Evolutionary conservation across 2,329 filamentous ascomycete genomes (phyloP), one percentile per base, ranked within the genome.

Genomic region (Chaetomium olivaceum): DNA sequence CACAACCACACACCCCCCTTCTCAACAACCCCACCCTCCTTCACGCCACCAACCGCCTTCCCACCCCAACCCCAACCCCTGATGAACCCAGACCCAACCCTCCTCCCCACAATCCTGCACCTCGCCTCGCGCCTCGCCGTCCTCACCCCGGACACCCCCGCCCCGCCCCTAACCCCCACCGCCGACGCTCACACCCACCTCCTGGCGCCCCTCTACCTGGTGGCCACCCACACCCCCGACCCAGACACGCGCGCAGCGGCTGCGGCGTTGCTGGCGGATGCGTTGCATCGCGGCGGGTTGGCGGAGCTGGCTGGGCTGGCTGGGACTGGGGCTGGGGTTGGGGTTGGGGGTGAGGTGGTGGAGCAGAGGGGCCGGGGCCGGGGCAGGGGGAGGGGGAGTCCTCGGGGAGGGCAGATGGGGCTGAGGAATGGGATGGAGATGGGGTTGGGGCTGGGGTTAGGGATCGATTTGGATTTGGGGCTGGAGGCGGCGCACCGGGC

Each of bases 181-280:
- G 21, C 62, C 8, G 21, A 54, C 4, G 19, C 54, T 8, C 58
- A 65, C 54, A 62, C 63, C 19, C 59, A 54, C 46, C 61, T 70
- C 3, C 23, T 63, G 12, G 68, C 61, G 16, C 67, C 68, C 7
- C 58, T 72, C 7, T 70, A 65, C 65, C 57, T 71, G 1, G 65
- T 70, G 25, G 68, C 71, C 1, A 54, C 61, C 4, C 52, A 65
- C 8, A 31, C 66, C 3, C 14, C 50, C 25, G 64, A 69, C 55
- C 21, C 61, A 1, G 12, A 27, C 0, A 14, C 65, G 9, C 70
- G 65, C 31, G 23, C 59, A 12, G 36, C 48, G 4, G 70, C 70
- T 6, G 54, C 65, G 0, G 36, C 54, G 9, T 21, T 70, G n/a
- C 61, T 72, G 23, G 52, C 58, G 16, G 39, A 43, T n/a, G 25